Evolutionary conservation across 768 basidiomycete genomes (phyloP).

Genomic region (Collybia nuda): DNA sequence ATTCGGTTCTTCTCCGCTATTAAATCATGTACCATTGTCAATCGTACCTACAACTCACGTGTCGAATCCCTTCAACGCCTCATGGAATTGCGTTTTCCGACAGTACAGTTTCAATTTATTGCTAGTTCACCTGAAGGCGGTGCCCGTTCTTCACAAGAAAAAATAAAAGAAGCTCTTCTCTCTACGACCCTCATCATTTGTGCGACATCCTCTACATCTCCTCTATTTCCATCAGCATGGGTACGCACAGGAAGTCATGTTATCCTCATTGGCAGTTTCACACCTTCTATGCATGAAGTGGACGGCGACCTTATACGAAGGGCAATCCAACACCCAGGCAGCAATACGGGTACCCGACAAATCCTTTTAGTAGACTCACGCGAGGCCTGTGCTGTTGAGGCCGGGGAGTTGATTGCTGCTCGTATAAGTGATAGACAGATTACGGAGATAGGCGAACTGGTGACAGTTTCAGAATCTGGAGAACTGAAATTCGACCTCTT

Average conservation of each 20-base stretch:
- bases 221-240: constrained; percentile 71
- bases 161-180: constrained; percentile 32
- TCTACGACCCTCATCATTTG: constrained; percentile 64
- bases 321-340: constrained; percentile 25
- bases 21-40: constrained; percentile 55
- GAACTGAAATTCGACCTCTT: constrained; percentile 1
- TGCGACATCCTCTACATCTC: constrained; percentile 68
- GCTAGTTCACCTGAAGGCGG: constrained; percentile 6
- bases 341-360: constrained; percentile 9
- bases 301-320: constrained; percentile 55
- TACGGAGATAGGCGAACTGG: constrained; percentile 70
- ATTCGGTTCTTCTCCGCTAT: constrained; percentile 58
- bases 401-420: constrained; percentile 78
- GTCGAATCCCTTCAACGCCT: constrained; percentile 32
- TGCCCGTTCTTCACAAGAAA: neutral
- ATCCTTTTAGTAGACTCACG: constrained; percentile 73
- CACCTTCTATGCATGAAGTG: constrained; percentile 77
- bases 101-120: constrained; percentile 21
- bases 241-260: constrained; percentile 65
- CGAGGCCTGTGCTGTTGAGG: constrained; percentile 70
- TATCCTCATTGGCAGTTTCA: constrained; percentile 82
- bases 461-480: constrained; percentile 22
- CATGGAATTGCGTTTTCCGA: constrained; percentile 22
- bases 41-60: constrained; percentile 55
- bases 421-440: constrained; percentile 36